These are phyloP conservation scores for Hypoxylon intermedium DNA, from an alignment of 495 filamentous ascomycete genomes.

Conservation along the genomic window DNA sequence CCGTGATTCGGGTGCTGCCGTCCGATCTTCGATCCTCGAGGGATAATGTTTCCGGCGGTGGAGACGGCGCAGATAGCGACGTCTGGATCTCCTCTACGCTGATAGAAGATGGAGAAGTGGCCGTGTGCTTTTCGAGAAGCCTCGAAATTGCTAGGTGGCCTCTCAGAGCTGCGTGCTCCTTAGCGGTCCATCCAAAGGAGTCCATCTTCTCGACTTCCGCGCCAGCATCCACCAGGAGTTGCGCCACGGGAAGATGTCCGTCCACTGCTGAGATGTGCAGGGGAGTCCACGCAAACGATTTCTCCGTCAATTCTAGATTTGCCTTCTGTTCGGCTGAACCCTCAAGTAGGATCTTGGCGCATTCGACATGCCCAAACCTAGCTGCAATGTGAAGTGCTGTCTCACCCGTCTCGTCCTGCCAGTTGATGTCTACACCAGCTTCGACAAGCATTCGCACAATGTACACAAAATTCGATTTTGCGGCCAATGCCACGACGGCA, in stretches of 20 bases:
- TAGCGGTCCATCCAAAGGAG: conserved; percentile 91
- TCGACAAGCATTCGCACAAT: conserved; percentile 89
- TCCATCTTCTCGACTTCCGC: conserved; percentile 76
- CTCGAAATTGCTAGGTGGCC: conserved; percentile 83
- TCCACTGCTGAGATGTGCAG: conserved; percentile 92
- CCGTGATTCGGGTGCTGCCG: conserved; percentile 55
- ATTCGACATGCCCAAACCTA: conserved; percentile 82
- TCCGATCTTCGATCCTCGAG: conserved; percentile 58
- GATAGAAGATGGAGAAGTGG: conserved; percentile 10
- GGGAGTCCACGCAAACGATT: conserved; percentile 90
- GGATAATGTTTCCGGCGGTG: conserved; percentile 59
- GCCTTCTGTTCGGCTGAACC: conserved; percentile 73
- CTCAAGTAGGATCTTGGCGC: conserved; percentile 74
- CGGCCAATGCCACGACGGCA: conserved; percentile 84
- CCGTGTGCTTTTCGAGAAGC: conserved; percentile 57
- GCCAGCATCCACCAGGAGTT: conserved; percentile 75
- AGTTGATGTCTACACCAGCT: conserved; percentile 91
- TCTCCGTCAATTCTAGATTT: conserved; percentile 79
- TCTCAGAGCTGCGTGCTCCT: conserved; percentile 88
- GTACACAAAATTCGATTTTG: conserved; percentile 78
- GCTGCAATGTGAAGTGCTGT: conserved; percentile 92
- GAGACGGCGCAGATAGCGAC: conserved; percentile 46
- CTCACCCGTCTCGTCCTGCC: conserved; percentile 92
- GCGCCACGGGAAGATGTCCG: conserved; percentile 72
- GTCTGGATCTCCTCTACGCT: conserved; percentile 41